Base-by-base conservation (phyloP, 179 eudicot species). In the Corrigiola litoralis region DNA sequence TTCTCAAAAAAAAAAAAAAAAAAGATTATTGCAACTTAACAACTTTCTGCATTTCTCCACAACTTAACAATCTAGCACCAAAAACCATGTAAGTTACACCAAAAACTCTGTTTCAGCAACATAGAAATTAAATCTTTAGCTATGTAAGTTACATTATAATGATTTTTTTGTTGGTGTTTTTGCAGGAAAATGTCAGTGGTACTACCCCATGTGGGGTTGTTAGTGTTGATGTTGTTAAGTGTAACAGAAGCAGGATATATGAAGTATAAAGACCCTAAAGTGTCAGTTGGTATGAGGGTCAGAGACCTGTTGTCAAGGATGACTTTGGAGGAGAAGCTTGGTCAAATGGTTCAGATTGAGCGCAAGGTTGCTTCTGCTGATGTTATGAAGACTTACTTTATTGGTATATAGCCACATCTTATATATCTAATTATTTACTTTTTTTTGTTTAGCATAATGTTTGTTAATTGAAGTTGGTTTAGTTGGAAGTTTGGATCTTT, bases 311-410 rank as follows among this genome's bases (percentile, higher is more conserved):
- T 82, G 23, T 70, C 76, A 14, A 63, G 70, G 29, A 82, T 82
- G 86, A 82, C 80, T n/a, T 63, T 82, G 50, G 86, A 76, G n/a
- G 86, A 82, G 47, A 82, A 82, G 45, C 77, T 82, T 62, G 86
- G 86, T 24, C 86, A 82, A 67, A 82, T 82, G 86, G 75, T 71
- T 28, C 86, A 82, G 34, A 77, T 82, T 68, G 86, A 82, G 23
- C 77, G 86, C 55, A 63, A 65, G 52, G 80, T 79, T 62, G 76
- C 83, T 40, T 50, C 80, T 1, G 46, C 77, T 74, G 84, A 82
- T 73, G 66, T 82, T 40, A 77, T 82, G 74, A 82, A 79, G 54
- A 79, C 61, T 34, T 61, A 40, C 41, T 79, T 72, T 65, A 79
- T 82, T 47, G 83, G 65, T 60, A 59, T n/a, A 16, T n/a, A n/a